phyloP scores from a whole-genome alignment of 148 eudicot species.

The Rhododendron williamsianum region DNA sequence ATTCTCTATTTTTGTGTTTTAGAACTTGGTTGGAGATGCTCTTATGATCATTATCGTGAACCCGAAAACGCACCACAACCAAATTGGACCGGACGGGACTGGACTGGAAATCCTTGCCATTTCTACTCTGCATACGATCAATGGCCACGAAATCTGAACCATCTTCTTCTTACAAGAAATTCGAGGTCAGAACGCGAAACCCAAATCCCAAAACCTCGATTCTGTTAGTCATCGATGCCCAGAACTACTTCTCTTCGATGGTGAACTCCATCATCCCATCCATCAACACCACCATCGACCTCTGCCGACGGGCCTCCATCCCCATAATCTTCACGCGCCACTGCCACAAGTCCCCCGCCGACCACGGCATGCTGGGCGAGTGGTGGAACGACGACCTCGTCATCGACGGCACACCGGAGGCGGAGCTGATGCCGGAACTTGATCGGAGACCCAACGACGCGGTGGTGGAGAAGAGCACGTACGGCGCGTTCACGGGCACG shows the following conservation, averaged over 20 bases:
- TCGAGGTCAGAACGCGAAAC: constrained; percentile 42
- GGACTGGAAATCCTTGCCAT: not conserved
- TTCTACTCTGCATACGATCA: not conserved
- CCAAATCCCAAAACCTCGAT: constrained; percentile 57
- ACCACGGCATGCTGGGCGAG: constrained; percentile 56
- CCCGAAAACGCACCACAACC: too few relatives aligned
- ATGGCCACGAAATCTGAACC: constrained; percentile 9
- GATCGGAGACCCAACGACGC: constrained; percentile 17
- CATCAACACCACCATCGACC: constrained; percentile 53
- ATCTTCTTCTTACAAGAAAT: constrained; percentile 31
- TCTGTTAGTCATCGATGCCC: constrained; percentile 77
- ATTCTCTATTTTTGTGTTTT: too few relatives aligned
- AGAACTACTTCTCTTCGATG: constrained; percentile 61
- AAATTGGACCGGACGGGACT: too few relatives aligned
- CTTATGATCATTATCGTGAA: too few relatives aligned
- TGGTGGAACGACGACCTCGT: constrained; percentile 71
- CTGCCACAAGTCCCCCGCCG: constrained; percentile 56
- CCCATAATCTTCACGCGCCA: constrained; percentile 82
- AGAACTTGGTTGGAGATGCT: too few relatives aligned
- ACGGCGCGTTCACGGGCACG: constrained; percentile 72
- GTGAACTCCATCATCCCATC: constrained; percentile 57
- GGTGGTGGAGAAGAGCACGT: constrained; percentile 72
- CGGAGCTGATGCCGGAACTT: constrained; percentile 50
- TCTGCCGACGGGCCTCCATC: constrained; percentile 50
- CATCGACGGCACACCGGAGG: constrained; percentile 56